phyloP scores from a whole-genome alignment of 139 green algal genomes.

The Pseudopediastrum boryanum region DNA sequence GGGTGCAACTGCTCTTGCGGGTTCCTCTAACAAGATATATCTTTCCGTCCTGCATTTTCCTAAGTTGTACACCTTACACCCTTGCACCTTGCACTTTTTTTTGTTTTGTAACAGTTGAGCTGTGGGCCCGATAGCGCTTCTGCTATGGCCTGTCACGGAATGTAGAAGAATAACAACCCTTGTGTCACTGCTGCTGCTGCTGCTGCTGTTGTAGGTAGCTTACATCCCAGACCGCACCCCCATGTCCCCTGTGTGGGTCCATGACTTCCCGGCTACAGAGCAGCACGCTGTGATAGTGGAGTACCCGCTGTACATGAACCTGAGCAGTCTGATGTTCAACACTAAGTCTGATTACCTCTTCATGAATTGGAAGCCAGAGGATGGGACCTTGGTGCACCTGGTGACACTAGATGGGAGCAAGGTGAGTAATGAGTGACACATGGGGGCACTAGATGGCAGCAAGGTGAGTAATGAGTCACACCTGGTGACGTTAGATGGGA shows the following conservation, averaged over 20 bases:
- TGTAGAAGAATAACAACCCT: too few species aligned
- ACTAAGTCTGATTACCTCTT: constrained; percentile 52
- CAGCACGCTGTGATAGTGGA: constrained; percentile 66
- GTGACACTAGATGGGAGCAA: constrained; percentile 57
- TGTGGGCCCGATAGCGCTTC: too few species aligned
- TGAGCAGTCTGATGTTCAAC: constrained; percentile 53
- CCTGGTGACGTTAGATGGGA: too few species aligned
- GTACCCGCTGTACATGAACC: constrained; percentile 72
- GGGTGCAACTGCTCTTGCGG: too few species aligned
- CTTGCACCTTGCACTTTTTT: too few species aligned
- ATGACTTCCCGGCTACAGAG: constrained; percentile 76
- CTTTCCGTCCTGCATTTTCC: too few species aligned
- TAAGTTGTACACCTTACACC: too few species aligned
- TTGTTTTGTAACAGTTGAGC: too few species aligned
- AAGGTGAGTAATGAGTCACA: too few species aligned
- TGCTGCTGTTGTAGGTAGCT: constrained; percentile 37
- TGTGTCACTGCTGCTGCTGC: background rate
- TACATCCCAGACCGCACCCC: constrained; percentile 52
- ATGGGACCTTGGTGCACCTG: constrained; percentile 63
- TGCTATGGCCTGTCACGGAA: too few species aligned
- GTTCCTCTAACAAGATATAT: too few species aligned
- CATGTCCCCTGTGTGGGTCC: constrained; percentile 72
- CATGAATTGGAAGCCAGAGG: constrained; percentile 78
- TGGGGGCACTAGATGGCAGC: too few species aligned
- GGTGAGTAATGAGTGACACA: constrained; percentile 23